phyloP scores from a whole-genome alignment of 2,329 filamentous ascomycete genomes.

The Venturia aucupariae region DNA sequence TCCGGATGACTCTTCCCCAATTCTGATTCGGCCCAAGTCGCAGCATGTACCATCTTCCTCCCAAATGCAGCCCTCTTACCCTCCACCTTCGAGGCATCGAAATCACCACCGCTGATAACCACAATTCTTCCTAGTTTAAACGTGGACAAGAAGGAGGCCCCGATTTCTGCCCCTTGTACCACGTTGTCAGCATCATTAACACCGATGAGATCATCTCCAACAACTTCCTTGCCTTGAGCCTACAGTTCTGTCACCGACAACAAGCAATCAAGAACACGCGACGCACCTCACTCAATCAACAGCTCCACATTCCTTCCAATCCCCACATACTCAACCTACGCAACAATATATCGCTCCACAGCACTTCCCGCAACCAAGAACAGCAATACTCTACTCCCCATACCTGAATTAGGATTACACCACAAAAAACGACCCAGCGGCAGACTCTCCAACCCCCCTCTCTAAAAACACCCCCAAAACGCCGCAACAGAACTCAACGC shows the following conservation, averaged over 20 bases:
- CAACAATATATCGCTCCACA: background rate
- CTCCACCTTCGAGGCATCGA: background rate
- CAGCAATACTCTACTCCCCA: background rate
- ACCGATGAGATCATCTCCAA: background rate
- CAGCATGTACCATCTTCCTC: background rate
- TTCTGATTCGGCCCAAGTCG: background rate
- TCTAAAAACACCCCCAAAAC: background rate
- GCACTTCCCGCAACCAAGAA: constrained; percentile 1
- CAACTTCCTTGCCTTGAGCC: background rate
- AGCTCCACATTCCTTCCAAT: background rate
- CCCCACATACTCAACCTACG: background rate
- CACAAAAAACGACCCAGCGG: background rate
- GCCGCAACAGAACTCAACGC: background rate
- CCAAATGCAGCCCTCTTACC: background rate
- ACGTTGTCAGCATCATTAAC: background rate
- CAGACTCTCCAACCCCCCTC: background rate
- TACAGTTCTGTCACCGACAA: background rate
- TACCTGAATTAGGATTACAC: background rate
- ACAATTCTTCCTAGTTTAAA: background rate
- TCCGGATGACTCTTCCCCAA: constrained; percentile 2
- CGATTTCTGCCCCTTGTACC: background rate
- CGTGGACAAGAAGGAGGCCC: background rate
- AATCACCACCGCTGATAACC: background rate
- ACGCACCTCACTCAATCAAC: background rate
- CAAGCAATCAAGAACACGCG: background rate